phyloP scores from a whole-genome alignment of 768 basidiomycete species.

The Tephrocybe sp. region DNA sequence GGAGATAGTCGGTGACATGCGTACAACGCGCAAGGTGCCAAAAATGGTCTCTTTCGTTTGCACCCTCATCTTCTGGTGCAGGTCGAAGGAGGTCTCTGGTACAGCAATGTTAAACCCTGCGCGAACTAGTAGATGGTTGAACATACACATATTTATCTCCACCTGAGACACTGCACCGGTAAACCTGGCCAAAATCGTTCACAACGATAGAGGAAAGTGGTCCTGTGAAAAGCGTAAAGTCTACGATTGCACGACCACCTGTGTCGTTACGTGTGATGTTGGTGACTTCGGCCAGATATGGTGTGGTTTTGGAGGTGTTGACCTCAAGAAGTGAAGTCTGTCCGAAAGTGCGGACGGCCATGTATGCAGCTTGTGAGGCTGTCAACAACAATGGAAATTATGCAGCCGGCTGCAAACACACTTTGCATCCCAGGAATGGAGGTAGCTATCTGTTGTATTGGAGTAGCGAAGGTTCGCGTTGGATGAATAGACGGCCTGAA shows the following conservation, averaged over 20 bases:
- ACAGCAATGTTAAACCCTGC: not conserved
- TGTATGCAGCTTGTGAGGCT: slow-evolving; percentile 22
- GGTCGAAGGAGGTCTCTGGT: slow-evolving; percentile 11
- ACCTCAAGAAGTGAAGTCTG: slow-evolving; percentile 41
- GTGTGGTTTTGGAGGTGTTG: slow-evolving; percentile 11
- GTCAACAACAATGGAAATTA: not conserved
- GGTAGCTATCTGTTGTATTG: slow-evolving; percentile 64
- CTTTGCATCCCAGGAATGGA: slow-evolving; percentile 17
- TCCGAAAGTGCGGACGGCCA: slow-evolving; percentile 49
- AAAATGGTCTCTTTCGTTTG: slow-evolving; percentile 35
- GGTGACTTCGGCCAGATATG: slow-evolving; percentile 31
- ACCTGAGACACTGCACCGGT: slow-evolving; percentile 38
- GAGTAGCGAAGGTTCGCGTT: slow-evolving; percentile 55
- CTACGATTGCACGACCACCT: slow-evolving; percentile 42
- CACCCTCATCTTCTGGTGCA: slow-evolving; percentile 3
- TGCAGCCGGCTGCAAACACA: not conserved
- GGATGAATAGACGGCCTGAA: slow-evolving; percentile 44
- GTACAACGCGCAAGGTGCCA: slow-evolving; percentile 50
- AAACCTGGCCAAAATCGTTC: slow-evolving; percentile 54
- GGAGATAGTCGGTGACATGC: slow-evolving; percentile 37
- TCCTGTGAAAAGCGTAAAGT: slow-evolving; percentile 41
- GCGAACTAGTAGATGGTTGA: too few species aligned
- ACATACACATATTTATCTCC: slow-evolving; percentile 43
- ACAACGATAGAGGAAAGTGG: slow-evolving; percentile 40
- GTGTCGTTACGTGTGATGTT: slow-evolving; percentile 40